phyloP scores from a whole-genome alignment of 2,329 filamentous ascomycete genomes.

The Sporothrix dimorphospora region DNA sequence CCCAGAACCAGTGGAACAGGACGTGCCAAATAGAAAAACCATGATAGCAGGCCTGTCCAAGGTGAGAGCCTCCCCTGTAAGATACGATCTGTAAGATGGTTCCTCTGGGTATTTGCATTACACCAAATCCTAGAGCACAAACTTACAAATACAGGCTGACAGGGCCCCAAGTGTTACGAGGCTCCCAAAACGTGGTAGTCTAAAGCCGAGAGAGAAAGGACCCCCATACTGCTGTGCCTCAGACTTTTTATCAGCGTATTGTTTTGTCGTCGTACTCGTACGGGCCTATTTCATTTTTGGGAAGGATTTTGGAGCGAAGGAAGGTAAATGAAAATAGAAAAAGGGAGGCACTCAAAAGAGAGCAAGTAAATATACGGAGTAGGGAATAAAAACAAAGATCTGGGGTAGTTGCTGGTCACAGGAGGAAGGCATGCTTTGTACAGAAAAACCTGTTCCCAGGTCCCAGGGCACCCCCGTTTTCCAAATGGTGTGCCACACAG shows the following conservation, averaged over 20 bases:
- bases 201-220: slow-evolving; percentile 1
- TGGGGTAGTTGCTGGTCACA: too few relatives aligned
- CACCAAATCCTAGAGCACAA: background rate
- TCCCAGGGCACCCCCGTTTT: background rate
- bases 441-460: slow-evolving; percentile 6
- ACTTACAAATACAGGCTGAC: background rate
- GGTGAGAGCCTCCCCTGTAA: background rate
- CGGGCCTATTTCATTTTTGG: background rate
- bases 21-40: slow-evolving; percentile 4
- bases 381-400: background rate
- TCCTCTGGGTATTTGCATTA: background rate
- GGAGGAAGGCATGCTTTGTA: background rate
- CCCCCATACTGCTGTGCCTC: background rate
- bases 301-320: slow-evolving; percentile 3
- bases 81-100: slow-evolving; percentile 2
- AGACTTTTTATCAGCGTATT: background rate
- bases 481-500: background rate
- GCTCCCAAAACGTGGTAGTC: slow-evolving; percentile 5
- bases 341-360: background rate
- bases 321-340: background rate
- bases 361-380: background rate
- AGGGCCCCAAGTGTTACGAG: background rate
- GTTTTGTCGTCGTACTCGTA: background rate
- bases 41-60: background rate
- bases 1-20: background rate